Conservation (phyloP, 140 eudicot genomes). For the Flaveria floridana region DNA sequence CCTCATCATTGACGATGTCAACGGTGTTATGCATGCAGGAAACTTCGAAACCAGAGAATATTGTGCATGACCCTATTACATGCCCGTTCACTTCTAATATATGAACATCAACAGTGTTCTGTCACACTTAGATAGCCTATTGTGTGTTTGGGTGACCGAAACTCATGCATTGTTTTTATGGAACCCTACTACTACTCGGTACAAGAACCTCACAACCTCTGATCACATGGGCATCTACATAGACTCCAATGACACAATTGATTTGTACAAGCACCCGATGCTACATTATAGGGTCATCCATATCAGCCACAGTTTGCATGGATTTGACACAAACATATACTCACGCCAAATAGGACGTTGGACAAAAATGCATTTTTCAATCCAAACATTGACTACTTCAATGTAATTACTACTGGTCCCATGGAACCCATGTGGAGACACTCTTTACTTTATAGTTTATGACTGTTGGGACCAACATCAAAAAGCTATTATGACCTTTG, state of each 20-base stretch:
- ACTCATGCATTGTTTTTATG: neutral
- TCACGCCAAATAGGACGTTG: neutral
- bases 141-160: neutral
- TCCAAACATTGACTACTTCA: neutral
- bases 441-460: neutral
- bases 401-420: neutral
- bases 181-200: neutral
- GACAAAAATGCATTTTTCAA: neutral
- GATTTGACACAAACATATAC: neutral
- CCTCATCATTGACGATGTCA: neutral
- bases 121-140: neutral
- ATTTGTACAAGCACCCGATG: too few species aligned
- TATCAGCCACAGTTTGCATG: neutral
- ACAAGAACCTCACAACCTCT: neutral
- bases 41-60: neutral
- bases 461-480: neutral
- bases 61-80: neutral
- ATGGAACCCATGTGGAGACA: neutral
- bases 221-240: too few species aligned
- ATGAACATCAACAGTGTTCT: neutral
- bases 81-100: neutral
- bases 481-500: too few species aligned
- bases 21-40: neutral
- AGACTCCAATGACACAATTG: neutral
- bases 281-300: neutral